These are phyloP conservation scores for Hypomyces rosellus DNA, from an alignment of 2,329 filamentous ascomycete genomes.

Conservation along the genomic window DNA sequence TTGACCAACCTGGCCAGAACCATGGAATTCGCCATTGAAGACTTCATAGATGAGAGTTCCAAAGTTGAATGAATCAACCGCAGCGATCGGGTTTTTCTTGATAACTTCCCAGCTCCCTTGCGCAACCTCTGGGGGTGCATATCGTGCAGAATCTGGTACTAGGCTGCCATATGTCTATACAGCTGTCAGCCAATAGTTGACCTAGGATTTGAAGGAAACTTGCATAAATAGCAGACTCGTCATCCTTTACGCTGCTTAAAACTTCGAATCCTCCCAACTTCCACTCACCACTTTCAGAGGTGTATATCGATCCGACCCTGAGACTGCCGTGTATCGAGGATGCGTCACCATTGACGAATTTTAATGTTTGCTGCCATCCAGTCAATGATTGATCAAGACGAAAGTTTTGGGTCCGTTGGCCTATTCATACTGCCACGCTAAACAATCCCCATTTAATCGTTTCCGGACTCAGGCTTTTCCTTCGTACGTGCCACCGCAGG, in stretches of 20 bases:
- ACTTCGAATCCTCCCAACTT: slow-evolving; percentile 92
- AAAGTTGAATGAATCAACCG: slow-evolving; percentile 82
- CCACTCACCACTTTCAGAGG: slow-evolving; percentile 96
- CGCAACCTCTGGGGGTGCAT: slow-evolving; percentile 79
- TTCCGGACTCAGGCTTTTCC: slow-evolving; percentile 81
- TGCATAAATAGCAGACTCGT: slow-evolving; percentile 87
- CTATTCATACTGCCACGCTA: slow-evolving; percentile 62
- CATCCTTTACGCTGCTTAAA: slow-evolving; percentile 90
- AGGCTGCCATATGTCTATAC: slow-evolving; percentile 74
- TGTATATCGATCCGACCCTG: slow-evolving; percentile 81
- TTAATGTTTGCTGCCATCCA: slow-evolving; percentile 67
- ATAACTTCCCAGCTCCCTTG: slow-evolving; percentile 88
- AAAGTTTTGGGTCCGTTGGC: too few species aligned
- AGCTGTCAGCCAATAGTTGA: slow-evolving; percentile 1
- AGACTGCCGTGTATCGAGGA: slow-evolving; percentile 85
- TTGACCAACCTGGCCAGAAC: slow-evolving; percentile 73
- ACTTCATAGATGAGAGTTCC: slow-evolving; percentile 82
- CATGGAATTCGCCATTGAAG: slow-evolving; percentile 78
- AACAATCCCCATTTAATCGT: slow-evolving; percentile 96
- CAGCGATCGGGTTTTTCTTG: slow-evolving; percentile 72
- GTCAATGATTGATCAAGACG: slow-evolving; percentile 15
- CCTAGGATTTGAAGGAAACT: slow-evolving; percentile 6
- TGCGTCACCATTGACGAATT: slow-evolving; percentile 93
- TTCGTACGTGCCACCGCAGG: slow-evolving; percentile 81
- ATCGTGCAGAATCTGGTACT: slow-evolving; percentile 76